A percentile compares a stretch with the other conserved stretches of the same genome.
Evolutionary conservation across 345 rosid genomes (phyloP).

Genomic region (Limnanthes douglasii): DNA sequence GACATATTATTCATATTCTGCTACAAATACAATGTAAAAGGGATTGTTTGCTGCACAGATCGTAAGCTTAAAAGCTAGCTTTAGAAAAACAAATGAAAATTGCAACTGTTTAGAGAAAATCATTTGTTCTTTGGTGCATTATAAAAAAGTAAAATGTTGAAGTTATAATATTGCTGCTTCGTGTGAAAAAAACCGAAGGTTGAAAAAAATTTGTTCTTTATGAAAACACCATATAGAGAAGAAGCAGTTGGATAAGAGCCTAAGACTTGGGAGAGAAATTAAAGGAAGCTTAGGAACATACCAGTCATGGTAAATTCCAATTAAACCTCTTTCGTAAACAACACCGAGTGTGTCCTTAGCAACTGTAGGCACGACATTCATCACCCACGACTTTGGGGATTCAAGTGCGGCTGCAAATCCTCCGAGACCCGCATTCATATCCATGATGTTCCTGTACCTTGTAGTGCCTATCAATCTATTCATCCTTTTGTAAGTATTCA

Average conservation of each 20-base stretch:
- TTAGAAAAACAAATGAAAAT: neutral
- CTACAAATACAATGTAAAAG: no score
- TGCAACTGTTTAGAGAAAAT: no score
- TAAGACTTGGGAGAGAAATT: neutral
- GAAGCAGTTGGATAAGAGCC: neutral
- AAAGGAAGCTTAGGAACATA: conserved; percentile 15
- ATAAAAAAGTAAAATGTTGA: no score
- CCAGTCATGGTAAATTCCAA: conserved; percentile 97
- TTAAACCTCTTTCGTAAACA: conserved; percentile 79
- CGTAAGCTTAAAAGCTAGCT: neutral
- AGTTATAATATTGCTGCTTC: no score
- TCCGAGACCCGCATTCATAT: conserved; percentile 92
- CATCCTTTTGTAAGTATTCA: conserved; percentile 47
- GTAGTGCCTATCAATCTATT: conserved; percentile 63
- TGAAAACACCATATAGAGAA: neutral
- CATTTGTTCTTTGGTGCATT: no score
- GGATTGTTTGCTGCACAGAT: no score
- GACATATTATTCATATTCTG: conserved; percentile 4
- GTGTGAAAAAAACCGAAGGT: no score
- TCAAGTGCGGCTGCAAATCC: conserved; percentile 91
- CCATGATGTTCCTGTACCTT: conserved; percentile 86
- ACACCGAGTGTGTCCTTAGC: conserved; percentile 70
- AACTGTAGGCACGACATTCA: conserved; percentile 82
- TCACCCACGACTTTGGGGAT: conserved; percentile 87
- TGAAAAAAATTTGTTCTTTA: no score